Base-by-base conservation (phyloP, 31 red algal genomes). In the Odonthalia washingtoniensis region DNA sequence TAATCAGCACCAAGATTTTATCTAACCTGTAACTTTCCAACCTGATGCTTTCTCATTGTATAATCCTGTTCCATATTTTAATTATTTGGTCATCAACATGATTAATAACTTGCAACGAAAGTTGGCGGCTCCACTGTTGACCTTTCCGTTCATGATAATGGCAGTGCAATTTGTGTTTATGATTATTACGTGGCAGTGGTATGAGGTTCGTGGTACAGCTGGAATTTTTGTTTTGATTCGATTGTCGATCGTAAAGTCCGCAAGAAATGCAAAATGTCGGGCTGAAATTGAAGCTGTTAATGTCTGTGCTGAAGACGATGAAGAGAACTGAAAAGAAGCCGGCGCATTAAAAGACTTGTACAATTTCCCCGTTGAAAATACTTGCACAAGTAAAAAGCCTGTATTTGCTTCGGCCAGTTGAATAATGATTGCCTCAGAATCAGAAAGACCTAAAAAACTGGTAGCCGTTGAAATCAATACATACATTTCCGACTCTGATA, bases 181-280 rank as follows among this genome's bases (percentile, higher is more conserved):
- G 82, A 35, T 88, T 34, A 96, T 84, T 5, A 89, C 94, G 18
- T 96, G 94, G 94, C 88, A 91, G 73, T 96, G 94, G 94, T 96
- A 93, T 67, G 85, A 80, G 0, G 57, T 63, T 4, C 84, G 83
- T 26, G 94, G 94, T 16, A 75, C 90, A 16, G 41, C 35, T 44
- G 94, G 94, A 40, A 46, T 93, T 31, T 31, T 90, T 34, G 89
- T 96, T 1, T 86, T 96, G 34, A 74, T 93, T 78, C 94, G 94
- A 39, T 27, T 96, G 12, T 74, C 82, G 5, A 61, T 95, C 66
- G 93, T n/a, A n/a, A n/a, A n/a, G n/a, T n/a, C n/a, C n/a, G n/a
- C n/a, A n/a, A n/a, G n/a, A n/a, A n/a, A n/a, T n/a, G n/a, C n/a
- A n/a, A n/a, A n/a, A n/a, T n/a, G n/a, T n/a, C n/a, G n/a, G n/a